These are phyloP conservation scores for Talaromyces marneffei DNA, from an alignment of 2,329 filamentous ascomycete genomes.

Conservation along the genomic window DNA sequence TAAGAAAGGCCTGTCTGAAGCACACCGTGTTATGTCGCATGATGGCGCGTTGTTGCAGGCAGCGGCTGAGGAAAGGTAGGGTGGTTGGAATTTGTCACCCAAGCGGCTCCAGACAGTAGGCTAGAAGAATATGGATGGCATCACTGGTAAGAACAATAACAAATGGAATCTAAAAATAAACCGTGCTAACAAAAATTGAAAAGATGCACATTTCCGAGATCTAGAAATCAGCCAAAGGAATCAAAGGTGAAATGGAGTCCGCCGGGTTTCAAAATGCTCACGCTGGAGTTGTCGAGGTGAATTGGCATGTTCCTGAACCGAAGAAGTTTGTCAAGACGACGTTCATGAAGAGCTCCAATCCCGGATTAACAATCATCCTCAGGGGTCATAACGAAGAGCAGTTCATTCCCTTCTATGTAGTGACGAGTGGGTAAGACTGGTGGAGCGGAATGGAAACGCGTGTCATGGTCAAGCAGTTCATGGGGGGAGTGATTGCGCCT, in stretches of 20 bases:
- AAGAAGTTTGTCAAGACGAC: neutral
- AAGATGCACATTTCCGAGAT: neutral
- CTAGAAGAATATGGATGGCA: neutral
- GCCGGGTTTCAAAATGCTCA: constrained; percentile 5
- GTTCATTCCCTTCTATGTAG: no score
- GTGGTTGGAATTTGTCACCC: neutral
- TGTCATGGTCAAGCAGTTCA: constrained; percentile 10
- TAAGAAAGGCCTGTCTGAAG: constrained; percentile 6
- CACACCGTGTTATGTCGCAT: constrained; percentile 4
- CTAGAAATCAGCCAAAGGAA: constrained; percentile 4
- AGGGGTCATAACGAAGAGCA: constrained; percentile 2
- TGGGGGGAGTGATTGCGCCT: neutral
- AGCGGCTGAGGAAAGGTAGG: constrained; percentile 6
- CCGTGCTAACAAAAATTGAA: neutral
- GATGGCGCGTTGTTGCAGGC: constrained; percentile 11
- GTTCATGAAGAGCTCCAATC: neutral
- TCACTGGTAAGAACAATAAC: neutral
- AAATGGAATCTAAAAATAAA: neutral
- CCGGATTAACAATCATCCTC: neutral
- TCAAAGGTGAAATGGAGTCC: neutral
- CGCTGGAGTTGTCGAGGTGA: constrained; percentile 1
- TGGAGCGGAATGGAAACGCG: constrained; percentile 2
- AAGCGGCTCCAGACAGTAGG: neutral
- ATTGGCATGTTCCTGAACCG: constrained; percentile 9
- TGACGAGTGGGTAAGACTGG: constrained; percentile 9